Percentiles rank a stretch among this genome's conserved stretches.
Conservation (phyloP, 306 rosid species). For the Urtica urens region DNA sequence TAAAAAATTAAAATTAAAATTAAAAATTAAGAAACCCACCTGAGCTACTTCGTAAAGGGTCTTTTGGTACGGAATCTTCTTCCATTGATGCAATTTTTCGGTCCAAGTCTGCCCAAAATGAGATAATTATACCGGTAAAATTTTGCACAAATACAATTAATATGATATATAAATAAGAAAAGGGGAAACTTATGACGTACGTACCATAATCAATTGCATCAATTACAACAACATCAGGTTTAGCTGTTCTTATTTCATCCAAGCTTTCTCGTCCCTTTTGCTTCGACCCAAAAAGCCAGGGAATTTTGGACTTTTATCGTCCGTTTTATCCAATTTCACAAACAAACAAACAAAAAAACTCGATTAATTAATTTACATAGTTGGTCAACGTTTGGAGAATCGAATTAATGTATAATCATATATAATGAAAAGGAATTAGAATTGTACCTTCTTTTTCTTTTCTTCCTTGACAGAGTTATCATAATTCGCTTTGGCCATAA, state of each 20-base stretch:
- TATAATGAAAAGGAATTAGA: background rate
- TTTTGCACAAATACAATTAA: background rate
- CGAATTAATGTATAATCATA: background rate
- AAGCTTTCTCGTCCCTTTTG: conserved; percentile 32
- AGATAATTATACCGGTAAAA: background rate
- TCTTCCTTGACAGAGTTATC: conserved; percentile 37
- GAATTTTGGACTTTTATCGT: conserved; percentile 46
- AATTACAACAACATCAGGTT: conserved; percentile 32
- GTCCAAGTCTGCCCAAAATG: conserved; percentile 29
- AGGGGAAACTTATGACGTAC: too few relatives aligned
- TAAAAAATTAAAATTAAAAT: background rate
- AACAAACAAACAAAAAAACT: background rate
- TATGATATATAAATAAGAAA: background rate
- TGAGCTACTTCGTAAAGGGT: conserved; percentile 31
- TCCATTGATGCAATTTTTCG: conserved; percentile 38
- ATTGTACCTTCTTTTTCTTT: conserved; percentile 54
- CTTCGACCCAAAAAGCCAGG: conserved; percentile 69
- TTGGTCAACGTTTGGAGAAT: background rate
- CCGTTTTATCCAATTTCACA: background rate
- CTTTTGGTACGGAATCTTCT: conserved; percentile 38
- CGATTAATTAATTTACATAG: background rate
- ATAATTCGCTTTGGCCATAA: too few relatives aligned
- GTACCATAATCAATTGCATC: conserved; percentile 22
- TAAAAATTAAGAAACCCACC: conserved; percentile 46
- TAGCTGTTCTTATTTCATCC: conserved; percentile 36